Conservation (phyloP, 2,329 filamentous ascomycete genomes). For the Thyridium curvatum region DNA sequence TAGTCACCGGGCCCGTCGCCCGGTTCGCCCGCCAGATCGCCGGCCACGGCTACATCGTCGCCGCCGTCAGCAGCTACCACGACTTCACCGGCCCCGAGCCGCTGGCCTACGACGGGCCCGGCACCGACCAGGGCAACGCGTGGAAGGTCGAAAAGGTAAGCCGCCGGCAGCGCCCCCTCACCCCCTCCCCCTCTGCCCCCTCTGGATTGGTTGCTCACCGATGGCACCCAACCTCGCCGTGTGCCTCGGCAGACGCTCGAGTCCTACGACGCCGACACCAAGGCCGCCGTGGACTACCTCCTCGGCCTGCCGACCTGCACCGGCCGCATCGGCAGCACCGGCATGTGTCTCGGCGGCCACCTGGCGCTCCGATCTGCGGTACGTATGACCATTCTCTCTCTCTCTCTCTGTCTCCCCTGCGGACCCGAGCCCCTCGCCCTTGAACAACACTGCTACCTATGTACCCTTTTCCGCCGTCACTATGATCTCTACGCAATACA, state of each 20-base stretch:
- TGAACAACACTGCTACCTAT: constrained; percentile 1
- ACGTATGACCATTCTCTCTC: constrained; percentile 15
- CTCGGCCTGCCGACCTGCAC: constrained; percentile 72
- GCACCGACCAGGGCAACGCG: constrained; percentile 81
- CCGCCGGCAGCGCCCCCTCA: background rate
- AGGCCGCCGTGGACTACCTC: constrained; percentile 61
- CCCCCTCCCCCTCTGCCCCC: constrained; percentile 1
- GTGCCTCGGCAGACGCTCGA: constrained; percentile 70
- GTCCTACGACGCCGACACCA: constrained; percentile 79
- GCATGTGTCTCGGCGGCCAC: constrained; percentile 93
- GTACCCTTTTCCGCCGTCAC: too few relatives aligned
- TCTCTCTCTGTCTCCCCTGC: background rate
- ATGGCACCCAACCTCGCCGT: too few relatives aligned
- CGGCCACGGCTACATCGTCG: constrained; percentile 88
- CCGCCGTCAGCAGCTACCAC: constrained; percentile 85
- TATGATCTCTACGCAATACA: too few relatives aligned
- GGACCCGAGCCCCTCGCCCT: background rate
- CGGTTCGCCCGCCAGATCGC: constrained; percentile 89
- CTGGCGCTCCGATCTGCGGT: constrained; percentile 58
- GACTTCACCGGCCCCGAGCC: constrained; percentile 85
- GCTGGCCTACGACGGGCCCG: constrained; percentile 77
- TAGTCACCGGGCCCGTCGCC: constrained; percentile 83
- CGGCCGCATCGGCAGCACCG: constrained; percentile 70
- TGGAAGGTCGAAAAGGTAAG: constrained; percentile 75
- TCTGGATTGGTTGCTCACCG: background rate